A percentile compares a stretch with the other conserved stretches of the same genome.
phyloP scores from a whole-genome alignment of 192 early-diverging fungal genomes.

The Obelidium mucronatum region DNA sequence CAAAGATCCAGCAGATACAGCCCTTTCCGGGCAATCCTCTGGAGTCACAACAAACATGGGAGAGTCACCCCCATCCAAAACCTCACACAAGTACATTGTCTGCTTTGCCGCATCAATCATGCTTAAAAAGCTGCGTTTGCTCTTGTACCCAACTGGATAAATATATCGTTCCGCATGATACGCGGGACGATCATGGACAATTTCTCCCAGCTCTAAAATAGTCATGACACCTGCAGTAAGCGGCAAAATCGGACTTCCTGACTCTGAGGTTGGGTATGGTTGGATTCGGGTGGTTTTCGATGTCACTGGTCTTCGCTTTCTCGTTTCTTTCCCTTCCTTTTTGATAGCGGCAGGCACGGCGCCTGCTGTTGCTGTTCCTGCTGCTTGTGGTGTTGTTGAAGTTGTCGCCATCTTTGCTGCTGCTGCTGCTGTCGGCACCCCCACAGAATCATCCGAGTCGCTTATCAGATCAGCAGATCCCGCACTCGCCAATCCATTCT shows the following conservation, averaged over 20 bases:
- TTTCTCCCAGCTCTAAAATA: conserved; percentile 72
- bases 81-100: conserved; percentile 70
- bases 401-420: background rate
- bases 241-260: conserved; percentile 78
- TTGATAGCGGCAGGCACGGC: background rate
- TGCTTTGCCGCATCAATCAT: conserved; percentile 67
- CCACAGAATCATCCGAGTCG: conserved; percentile 32
- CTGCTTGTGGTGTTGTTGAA: background rate
- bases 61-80: conserved; percentile 78
- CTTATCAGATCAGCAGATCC: conserved; percentile 10
- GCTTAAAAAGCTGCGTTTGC: conserved; percentile 66
- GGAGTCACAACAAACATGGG: conserved; percentile 85
- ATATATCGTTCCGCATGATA: conserved; percentile 94
- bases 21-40: conserved; percentile 76
- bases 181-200: conserved; percentile 75
- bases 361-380: background rate
- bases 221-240: conserved; percentile 81
- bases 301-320: conserved; percentile 20
- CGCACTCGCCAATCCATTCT: background rate
- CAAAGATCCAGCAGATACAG: conserved; percentile 77
- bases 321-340: conserved; percentile 9
- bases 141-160: conserved; percentile 88
- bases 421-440: no score
- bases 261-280: conserved; percentile 50
- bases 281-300: conserved; percentile 30